Evolutionary conservation across 257 asterid species (phyloP), one percentile per base, ranked within the genome.

Genomic region (Oldenlandia corymbosa): DNA sequence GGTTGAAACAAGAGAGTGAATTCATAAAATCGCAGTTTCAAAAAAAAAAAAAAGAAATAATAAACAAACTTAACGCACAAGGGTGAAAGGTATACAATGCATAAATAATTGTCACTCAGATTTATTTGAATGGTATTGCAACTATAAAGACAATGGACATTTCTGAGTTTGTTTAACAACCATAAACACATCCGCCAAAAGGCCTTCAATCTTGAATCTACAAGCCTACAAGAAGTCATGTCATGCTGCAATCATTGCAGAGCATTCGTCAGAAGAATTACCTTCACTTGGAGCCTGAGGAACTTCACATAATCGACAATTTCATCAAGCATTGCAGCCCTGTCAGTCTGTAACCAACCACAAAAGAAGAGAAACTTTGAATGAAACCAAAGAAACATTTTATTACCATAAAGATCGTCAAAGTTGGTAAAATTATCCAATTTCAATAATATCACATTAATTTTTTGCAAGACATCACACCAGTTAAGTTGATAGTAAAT

Each of bases 301-400:
- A 92, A 92, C 85, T 92, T 92, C 60, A 92, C 97, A 66, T 92
- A 92, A 76, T 92, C 98, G 71, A 89, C 95, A 72, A 92, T 82
- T 78, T 92, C 98, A 67, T 92, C 98, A 63, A 92, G 89, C 98
- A 92, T 92, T 56, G 89, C 91, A 32, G 98, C 98, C 83, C 95
- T 89, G 80, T 92, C 98, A 59, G 95, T 87, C 98, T 92, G 91
- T 75, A 60, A 52, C 27, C 24, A 65, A 49, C 46, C 50, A 54
- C 64, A 50, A 36, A 42, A 16, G 31, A 48, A 48, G 28, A 64
- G 56, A 37, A 41, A 26, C 34, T 60, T 17, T 9, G 4, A 30
- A 36, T 10, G 7, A 37, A n/a, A 26, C n/a, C 17, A 42, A 24
- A 21, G 24, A 18, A 53, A 50, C n/a, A 12, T 10, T 28, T 55